Conservation (phyloP, 176 grass and related monocot genomes). For the Oryza meridionalis region DNA sequence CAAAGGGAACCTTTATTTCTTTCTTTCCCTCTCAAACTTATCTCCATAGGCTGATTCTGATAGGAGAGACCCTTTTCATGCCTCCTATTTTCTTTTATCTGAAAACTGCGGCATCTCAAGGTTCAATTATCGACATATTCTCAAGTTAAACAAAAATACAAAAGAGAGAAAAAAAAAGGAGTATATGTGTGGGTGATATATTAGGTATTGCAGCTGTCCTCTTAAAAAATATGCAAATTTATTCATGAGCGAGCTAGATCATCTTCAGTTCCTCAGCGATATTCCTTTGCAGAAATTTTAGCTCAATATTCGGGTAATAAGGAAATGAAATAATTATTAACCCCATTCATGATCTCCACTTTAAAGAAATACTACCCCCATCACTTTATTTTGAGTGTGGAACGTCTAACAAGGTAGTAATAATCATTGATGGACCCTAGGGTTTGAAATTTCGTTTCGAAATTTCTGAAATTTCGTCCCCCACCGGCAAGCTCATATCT, state of each 20-base stretch:
- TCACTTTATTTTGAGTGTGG: neutral
- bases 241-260: neutral
- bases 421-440: slow-evolving; percentile 34
- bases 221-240: neutral
- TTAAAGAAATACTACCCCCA: slow-evolving; percentile 5
- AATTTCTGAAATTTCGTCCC: no score
- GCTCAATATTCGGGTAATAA: neutral
- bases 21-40: slow-evolving; percentile 36
- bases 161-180: neutral
- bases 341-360: neutral
- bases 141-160: neutral
- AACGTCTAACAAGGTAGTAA: slow-evolving; percentile 1
- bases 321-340: neutral
- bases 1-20: slow-evolving; percentile 25
- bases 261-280: neutral
- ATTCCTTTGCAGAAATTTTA: neutral
- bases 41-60: slow-evolving; percentile 33
- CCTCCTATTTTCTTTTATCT: slow-evolving; percentile 33
- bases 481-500: no score
- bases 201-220: neutral
- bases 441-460: no score
- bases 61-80: slow-evolving; percentile 17
- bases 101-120: slow-evolving; percentile 23
- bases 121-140: slow-evolving; percentile 24
- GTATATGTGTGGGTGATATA: neutral